Conservation (phyloP, 2,329 filamentous ascomycete species). For the Epichloe bromicola region DNA sequence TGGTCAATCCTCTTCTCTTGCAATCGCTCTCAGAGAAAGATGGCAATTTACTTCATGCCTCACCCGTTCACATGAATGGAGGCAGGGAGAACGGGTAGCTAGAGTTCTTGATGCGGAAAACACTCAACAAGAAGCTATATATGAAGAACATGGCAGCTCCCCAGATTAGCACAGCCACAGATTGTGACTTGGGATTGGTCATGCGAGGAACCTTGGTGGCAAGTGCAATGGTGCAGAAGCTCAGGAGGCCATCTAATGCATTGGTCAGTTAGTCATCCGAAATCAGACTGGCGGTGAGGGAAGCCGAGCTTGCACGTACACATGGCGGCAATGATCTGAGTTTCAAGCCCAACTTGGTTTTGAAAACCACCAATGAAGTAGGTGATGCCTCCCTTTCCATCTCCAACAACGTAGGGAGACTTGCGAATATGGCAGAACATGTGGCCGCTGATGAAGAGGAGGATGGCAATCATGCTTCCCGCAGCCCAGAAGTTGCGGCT, state of each 20-base stretch:
- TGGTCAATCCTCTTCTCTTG: neutral
- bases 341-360: constrained; percentile 87
- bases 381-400: constrained; percentile 75
- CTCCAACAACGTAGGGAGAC: constrained; percentile 78
- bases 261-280: neutral
- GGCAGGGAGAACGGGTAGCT: constrained; percentile 92
- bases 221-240: constrained; percentile 84
- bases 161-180: constrained; percentile 72
- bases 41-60: neutral
- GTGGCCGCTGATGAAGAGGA: constrained; percentile 89
- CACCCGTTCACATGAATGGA: constrained; percentile 53
- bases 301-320: constrained; percentile 45
- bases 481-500: constrained; percentile 93
- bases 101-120: constrained; percentile 89
- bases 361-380: constrained; percentile 92
- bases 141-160: constrained; percentile 61
- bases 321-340: constrained; percentile 84
- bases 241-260: constrained; percentile 48
- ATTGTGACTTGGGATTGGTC: constrained; percentile 60
- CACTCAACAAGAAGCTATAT: constrained; percentile 88
- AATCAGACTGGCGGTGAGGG: neutral
- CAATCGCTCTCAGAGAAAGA: neutral
- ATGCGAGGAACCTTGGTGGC: constrained; percentile 89
- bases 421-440: constrained; percentile 99
- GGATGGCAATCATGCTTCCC: constrained; percentile 72